A percentile compares a stretch with the other conserved stretches of the same genome.
phyloP scores from a whole-genome alignment of 2,329 filamentous ascomycete species.

The Cryphonectria radicalis region DNA sequence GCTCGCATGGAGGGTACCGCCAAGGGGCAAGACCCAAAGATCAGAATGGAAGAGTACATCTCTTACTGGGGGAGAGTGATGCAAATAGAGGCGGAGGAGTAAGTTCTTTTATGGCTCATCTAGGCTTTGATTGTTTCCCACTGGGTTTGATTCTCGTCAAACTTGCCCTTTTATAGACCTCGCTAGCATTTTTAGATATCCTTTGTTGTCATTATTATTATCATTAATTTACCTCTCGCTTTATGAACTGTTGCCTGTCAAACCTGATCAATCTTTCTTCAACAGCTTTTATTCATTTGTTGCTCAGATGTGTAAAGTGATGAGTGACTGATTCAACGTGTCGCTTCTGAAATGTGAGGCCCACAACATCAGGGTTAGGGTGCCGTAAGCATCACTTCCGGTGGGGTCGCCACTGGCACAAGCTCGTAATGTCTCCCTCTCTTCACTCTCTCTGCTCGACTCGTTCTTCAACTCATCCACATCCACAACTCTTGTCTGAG shows the following conservation, averaged over 20 bases:
- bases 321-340: not conserved
- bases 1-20: not conserved
- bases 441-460: not conserved
- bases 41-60: conserved; percentile 6
- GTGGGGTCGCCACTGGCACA: not conserved
- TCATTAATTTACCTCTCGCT: not conserved
- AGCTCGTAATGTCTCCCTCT: not conserved
- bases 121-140: not conserved
- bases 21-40: not conserved
- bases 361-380: not conserved
- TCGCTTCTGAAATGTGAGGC: not conserved
- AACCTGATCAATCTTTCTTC: no score
- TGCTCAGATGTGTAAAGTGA: not conserved
- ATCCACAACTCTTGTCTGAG: not conserved
- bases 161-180: not conserved
- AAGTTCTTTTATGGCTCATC: not conserved
- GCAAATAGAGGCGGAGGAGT: not conserved
- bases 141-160: not conserved
- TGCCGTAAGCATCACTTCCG: not conserved
- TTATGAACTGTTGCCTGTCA: no score
- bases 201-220: not conserved
- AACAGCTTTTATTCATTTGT: no score
- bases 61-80: not conserved
- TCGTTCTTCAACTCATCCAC: not conserved
- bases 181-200: not conserved